Percentiles rank a stretch among this genome's conserved stretches.
phyloP scores from a whole-genome alignment of 1,284 basidiomycete species.

The Tylopilus sp. region DNA sequence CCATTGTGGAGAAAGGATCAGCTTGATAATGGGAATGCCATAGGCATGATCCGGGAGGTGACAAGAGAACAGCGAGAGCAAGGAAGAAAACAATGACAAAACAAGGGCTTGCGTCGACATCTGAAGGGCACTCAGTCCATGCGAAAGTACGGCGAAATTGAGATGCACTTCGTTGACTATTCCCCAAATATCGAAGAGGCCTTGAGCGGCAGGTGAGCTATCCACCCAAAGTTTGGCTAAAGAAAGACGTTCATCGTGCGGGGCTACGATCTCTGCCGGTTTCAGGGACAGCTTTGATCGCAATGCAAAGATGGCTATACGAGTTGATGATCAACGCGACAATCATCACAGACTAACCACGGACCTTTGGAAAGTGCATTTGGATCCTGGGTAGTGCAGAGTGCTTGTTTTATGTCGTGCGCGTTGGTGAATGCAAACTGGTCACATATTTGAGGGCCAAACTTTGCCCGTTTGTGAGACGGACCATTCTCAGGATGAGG shows the following conservation, averaged over 20 bases:
- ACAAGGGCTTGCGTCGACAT: conserved; percentile 42
- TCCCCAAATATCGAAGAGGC: conserved; percentile 65
- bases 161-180: conserved; percentile 43
- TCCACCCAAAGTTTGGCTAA: conserved; percentile 62
- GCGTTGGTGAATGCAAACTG: conserved; percentile 17
- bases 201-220: conserved; percentile 48
- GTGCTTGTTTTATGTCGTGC: conserved; percentile 25
- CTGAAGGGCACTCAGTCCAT: conserved; percentile 26
- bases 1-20: conserved; percentile 51
- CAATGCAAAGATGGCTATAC: conserved; percentile 43
- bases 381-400: conserved; percentile 18
- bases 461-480: conserved; percentile 16
- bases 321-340: neutral
- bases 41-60: conserved; percentile 62
- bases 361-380: conserved; percentile 28
- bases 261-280: conserved; percentile 24
- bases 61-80: conserved; percentile 56
- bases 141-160: conserved; percentile 5
- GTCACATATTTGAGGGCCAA: neutral
- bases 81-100: conserved; percentile 50
- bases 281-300: conserved; percentile 31
- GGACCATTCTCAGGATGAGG: conserved; percentile 1
- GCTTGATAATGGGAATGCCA: conserved; percentile 58
- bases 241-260: conserved; percentile 56
- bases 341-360: neutral